A percentile compares a stretch with the other conserved stretches of the same genome.
Conservation (phyloP, 306 rosid species). For the Quercus engelmannii region DNA sequence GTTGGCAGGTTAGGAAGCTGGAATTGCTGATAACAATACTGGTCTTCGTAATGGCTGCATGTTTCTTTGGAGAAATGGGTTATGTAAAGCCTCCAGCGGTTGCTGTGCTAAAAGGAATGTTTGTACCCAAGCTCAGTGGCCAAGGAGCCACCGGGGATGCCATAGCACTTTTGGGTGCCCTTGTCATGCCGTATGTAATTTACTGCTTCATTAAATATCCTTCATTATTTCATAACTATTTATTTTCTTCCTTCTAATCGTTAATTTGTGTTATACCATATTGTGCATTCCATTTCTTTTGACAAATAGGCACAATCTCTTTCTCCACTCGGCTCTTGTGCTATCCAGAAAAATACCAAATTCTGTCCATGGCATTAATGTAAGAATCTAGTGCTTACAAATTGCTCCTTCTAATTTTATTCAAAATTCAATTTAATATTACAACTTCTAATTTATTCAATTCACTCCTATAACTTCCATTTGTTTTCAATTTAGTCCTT, state of each 20-base stretch:
- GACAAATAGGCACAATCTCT: slow-evolving; percentile 74
- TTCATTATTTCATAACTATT: too few species aligned
- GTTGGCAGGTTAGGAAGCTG: not conserved
- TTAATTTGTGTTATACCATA: too few species aligned
- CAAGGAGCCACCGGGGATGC: slow-evolving; percentile 13
- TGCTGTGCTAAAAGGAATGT: slow-evolving; percentile 51
- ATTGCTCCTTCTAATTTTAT: too few species aligned
- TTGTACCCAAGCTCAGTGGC: slow-evolving; percentile 62
- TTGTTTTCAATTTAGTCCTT: too few species aligned
- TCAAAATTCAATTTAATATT: too few species aligned
- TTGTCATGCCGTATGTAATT: slow-evolving; percentile 73
- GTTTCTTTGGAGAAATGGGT: slow-evolving; percentile 9
- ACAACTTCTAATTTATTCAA: too few species aligned
- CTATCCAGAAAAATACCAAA: slow-evolving; percentile 58
- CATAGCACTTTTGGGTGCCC: slow-evolving; percentile 88
- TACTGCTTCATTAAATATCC: not conserved
- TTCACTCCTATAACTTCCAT: too few species aligned
- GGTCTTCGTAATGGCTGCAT: too few species aligned
- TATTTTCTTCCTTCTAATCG: not conserved
- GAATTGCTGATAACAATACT: too few species aligned
- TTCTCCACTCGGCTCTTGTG: slow-evolving; percentile 40
- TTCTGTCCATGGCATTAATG: slow-evolving; percentile 76
- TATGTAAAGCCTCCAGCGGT: slow-evolving; percentile 66
- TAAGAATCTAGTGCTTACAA: slow-evolving; percentile 5
- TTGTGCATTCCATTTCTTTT: not conserved